These are phyloP conservation scores for Xenoacremonium recifei DNA, from an alignment of 2,329 filamentous ascomycete genomes.

Conservation along the genomic window DNA sequence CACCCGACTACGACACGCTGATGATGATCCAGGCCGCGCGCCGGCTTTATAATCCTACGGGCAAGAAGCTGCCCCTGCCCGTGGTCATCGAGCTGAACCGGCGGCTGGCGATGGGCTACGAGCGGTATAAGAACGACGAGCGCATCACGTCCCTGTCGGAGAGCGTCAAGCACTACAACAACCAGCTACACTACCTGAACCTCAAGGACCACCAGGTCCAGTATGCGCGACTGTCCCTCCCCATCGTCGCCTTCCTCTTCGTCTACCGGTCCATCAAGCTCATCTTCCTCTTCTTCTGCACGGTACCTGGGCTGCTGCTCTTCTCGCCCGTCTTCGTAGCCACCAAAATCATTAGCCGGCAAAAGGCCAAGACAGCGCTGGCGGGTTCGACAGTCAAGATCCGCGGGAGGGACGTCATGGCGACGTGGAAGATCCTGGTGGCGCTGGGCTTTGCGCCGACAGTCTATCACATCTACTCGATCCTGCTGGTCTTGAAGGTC, in stretches of 20 bases:
- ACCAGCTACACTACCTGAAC: constrained; percentile 78
- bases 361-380: constrained; percentile 80
- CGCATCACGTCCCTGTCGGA: constrained; percentile 75
- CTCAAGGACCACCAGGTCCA: constrained; percentile 93
- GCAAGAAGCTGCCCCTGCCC: constrained; percentile 88
- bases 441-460: constrained; percentile 78
- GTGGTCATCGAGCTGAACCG: constrained; percentile 94
- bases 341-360: constrained; percentile 76
- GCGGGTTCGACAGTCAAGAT: constrained; percentile 87
- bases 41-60: constrained; percentile 89
- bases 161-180: constrained; percentile 82
- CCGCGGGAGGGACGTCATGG: constrained; percentile 84
- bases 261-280: constrained; percentile 81
- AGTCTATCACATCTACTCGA: constrained; percentile 79
- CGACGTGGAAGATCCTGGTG: constrained; percentile 92
- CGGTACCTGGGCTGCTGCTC: constrained; percentile 80
- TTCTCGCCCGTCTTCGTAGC: constrained; percentile 87
- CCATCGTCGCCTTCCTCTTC: constrained; percentile 72
- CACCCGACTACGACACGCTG: constrained; percentile 91
- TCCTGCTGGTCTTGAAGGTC: constrained; percentile 71
- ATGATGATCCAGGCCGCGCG: constrained; percentile 96
- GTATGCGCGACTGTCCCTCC: constrained; percentile 80
- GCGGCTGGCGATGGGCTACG: constrained; percentile 86
- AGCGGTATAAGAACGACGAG: constrained; percentile 86
- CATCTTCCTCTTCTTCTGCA: constrained; percentile 70